Evolutionary conservation across 169 alveolate species (phyloP), one percentile per base, ranked within the genome.

Genomic region (Babesia caballi): DNA sequence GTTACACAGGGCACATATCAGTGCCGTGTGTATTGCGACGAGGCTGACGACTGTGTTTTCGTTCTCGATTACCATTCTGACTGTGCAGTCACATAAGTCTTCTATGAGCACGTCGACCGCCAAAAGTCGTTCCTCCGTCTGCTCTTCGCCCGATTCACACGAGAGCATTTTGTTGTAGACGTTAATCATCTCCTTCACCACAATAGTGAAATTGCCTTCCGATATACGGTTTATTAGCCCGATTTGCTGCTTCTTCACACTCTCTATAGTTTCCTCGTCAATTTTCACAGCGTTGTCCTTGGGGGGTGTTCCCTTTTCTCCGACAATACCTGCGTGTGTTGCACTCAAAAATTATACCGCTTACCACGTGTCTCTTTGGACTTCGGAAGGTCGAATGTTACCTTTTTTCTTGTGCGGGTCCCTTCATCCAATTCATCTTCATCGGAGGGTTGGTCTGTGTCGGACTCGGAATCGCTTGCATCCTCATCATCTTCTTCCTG

Each of bases 11-110:
- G 82, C 66, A 28, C 82, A 67, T 23, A 77, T 77, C n/a, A 77
- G 66, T 7, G 85, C 81, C 21, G 85, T 61, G 38, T 77, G 85
- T 17, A 66, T 77, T 19, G 85, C 75, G 11, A 77, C 81, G 17
- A 77, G 66, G 54, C 78, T 60, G 21, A 77, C 47, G 12, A 77
- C 85, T 4, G 41, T 59, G 38, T 56, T 67, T 59, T 60, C 80
- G 19, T 77, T 71, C 38, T 77, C 61, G 25, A 77, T 77, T 3
- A 57, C 56, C 82, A 63, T 54, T n/a, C 56, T 68, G 2, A 66
- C 51, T 27, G 65, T 66, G 25, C 67, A 58, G 4, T 54, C 81
- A 25, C 76, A 77, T 25, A 77, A 32, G 27, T 67, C 71, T 3
- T 30, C 56, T 7, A 72, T 49, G 25, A 72, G 44, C n/a, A 11